Evolutionary conservation across 495 filamentous ascomycete species (phyloP).

Genomic region (Ascobolus immersus): DNA sequence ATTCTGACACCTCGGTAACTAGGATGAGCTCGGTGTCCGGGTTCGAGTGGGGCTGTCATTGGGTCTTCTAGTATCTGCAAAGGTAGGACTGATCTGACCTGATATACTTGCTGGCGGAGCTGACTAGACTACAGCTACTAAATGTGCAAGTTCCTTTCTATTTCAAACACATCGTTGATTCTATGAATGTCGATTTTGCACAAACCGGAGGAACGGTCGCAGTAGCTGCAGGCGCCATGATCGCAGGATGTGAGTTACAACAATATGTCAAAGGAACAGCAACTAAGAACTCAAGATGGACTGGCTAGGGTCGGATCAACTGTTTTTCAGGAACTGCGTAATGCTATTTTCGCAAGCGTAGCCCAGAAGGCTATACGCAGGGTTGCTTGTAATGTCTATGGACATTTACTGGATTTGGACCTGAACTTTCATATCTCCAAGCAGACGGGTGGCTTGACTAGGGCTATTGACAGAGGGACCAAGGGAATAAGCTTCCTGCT

Average conservation of each 20-base stretch:
- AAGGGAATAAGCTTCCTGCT: conserved; percentile 94
- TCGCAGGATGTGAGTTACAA: conserved; percentile 44
- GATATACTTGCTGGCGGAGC: neutral
- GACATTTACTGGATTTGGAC: conserved; percentile 68
- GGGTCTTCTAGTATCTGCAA: conserved; percentile 61
- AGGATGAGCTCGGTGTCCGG: conserved; percentile 57
- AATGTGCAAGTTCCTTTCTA: conserved; percentile 98
- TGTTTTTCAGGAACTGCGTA: conserved; percentile 70
- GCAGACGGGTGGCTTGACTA: conserved; percentile 79
- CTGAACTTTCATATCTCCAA: conserved; percentile 80
- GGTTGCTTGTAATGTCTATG: conserved; percentile 78
- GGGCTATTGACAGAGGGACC: conserved; percentile 87
- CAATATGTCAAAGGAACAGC: neutral
- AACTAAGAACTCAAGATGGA: conserved; percentile 35
- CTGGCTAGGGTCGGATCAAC: conserved; percentile 65
- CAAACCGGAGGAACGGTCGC: conserved; percentile 59
- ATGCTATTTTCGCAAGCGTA: conserved; percentile 89
- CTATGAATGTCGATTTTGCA: conserved; percentile 84
- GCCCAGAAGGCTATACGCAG: conserved; percentile 85
- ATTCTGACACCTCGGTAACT: neutral
- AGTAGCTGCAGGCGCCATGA: conserved; percentile 73
- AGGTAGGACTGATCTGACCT: conserved; percentile 20
- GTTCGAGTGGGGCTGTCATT: conserved; percentile 60
- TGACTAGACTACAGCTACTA: conserved; percentile 29
- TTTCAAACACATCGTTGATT: conserved; percentile 91